Conservation (phyloP, 116 monocot genomes). For the Zostera marina region DNA sequence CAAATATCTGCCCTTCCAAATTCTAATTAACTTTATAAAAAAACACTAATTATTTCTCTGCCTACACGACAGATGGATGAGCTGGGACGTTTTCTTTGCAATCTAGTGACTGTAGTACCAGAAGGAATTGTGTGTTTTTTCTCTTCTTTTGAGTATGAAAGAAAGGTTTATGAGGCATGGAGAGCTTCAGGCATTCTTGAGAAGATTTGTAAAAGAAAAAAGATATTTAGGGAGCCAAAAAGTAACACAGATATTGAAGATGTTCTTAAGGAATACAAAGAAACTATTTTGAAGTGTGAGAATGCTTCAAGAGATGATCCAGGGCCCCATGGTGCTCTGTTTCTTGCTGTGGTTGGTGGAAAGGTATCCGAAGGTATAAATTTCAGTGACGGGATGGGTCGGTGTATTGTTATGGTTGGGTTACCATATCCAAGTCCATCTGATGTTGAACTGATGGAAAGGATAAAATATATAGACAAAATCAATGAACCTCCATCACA, state of each 20-base stretch:
- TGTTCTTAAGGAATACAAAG: slow-evolving; percentile 59
- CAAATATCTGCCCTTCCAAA: no score
- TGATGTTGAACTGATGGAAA: slow-evolving; percentile 85
- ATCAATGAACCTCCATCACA: slow-evolving; percentile 16
- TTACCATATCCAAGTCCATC: slow-evolving; percentile 91
- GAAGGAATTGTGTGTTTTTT: slow-evolving; percentile 94
- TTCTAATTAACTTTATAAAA: no score
- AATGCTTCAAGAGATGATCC: slow-evolving; percentile 8
- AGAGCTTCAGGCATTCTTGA: slow-evolving; percentile 50
- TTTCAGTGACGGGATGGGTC: slow-evolving; percentile 93
- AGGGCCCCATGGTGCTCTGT: slow-evolving; percentile 50
- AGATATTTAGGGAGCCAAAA: slow-evolving; percentile 76
- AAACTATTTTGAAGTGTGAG: slow-evolving; percentile 30
- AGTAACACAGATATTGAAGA: slow-evolving; percentile 48
- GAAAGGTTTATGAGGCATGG: slow-evolving; percentile 71
- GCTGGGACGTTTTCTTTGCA: slow-evolving; percentile 71
- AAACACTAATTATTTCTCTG: not conserved
- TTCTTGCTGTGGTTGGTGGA: slow-evolving; percentile 91
- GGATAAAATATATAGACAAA: slow-evolving; percentile 76
- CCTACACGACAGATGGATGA: slow-evolving; percentile 55
- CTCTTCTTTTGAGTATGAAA: slow-evolving; percentile 89
- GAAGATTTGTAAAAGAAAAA: slow-evolving; percentile 73
- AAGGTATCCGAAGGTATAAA: slow-evolving; percentile 98
- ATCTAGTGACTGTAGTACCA: slow-evolving; percentile 66
- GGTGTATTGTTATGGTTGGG: slow-evolving; percentile 90